These are phyloP conservation scores for Pascua sp. DNA, from an alignment of 1,284 basidiomycete genomes.

Conservation along the genomic window DNA sequence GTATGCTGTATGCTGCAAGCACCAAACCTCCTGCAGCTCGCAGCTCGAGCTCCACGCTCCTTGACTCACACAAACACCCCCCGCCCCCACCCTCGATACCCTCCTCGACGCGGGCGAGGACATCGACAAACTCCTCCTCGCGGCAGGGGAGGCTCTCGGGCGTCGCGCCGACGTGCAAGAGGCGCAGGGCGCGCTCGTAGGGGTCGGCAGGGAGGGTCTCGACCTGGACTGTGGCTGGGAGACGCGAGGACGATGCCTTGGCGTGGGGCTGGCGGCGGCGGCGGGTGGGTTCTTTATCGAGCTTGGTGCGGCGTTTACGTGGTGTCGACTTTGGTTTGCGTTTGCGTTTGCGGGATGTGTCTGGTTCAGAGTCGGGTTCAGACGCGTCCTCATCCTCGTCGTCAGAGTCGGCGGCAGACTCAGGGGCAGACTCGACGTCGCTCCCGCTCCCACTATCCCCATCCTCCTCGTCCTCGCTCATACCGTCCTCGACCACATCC, in stretches of 20 bases:
- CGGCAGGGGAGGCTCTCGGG: conserved; percentile 88
- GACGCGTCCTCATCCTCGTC: conserved; percentile 4
- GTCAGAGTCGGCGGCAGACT: conserved; percentile 15
- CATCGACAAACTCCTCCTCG: conserved; percentile 76
- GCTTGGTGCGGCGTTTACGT: conserved; percentile 1
- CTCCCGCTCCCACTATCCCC: conserved; percentile 14
- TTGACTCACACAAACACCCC: conserved; percentile 88
- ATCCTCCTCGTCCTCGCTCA: conserved; percentile 20
- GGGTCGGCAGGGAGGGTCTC: conserved; percentile 64
- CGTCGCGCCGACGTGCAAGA: conserved; percentile 88
- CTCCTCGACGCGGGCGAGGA: conserved; percentile 75
- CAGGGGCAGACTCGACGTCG: conserved; percentile 18
- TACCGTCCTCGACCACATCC: conserved; percentile 21
- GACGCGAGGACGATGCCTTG: conserved; percentile 29
- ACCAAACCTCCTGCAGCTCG: no score
- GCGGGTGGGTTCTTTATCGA: conserved; percentile 3
- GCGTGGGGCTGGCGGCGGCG: conserved; percentile 31
- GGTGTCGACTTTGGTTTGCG: neutral
- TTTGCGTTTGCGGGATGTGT: conserved; percentile 1
- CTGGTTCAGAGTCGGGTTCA: conserved; percentile 11
- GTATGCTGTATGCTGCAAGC: no score
- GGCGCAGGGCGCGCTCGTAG: conserved; percentile 78
- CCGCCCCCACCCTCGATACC: conserved; percentile 88
- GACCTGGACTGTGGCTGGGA: conserved; percentile 29
- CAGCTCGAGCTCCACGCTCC: no score